Evolutionary conservation across 1,284 basidiomycete genomes (phyloP), one percentile per base, ranked within the genome.

Genomic region (Coniferiporia weirii): DNA sequence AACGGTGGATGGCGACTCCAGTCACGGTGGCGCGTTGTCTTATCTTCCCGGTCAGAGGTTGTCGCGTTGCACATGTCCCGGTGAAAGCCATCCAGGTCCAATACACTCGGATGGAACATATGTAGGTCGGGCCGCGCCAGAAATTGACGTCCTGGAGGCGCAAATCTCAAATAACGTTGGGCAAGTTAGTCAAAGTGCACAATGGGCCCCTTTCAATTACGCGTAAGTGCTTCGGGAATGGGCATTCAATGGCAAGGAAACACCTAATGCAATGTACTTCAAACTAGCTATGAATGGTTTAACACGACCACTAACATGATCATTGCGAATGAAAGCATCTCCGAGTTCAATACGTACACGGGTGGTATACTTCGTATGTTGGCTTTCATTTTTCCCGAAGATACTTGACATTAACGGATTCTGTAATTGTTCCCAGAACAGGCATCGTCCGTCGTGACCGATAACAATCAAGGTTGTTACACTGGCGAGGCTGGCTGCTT

Each of bases 51-150:
- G 81, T 1, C 73, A 74, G 60, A 66, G 70, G 46, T 65, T 75
- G 9, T 83, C 81, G 1, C 70, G 79, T 0, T 87, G 84, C 69
- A 84, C 84, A 0, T 87, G 84, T 64, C 64, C 73, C 0, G 73
- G 73, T 20, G 76, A 80, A 61, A 68, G 68, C 12, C 84, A 87
- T 63, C 84, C 84, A 0, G 84, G 84, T 3, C 84, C 84, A 15
- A 69, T 69, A 43, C 73, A 75, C 60, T 54, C 65, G 19, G 78
- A 81, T 63, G 82, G 82, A 15, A 73, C 76, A 0, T 83, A 75
- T 62, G 75, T 79, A 10, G 84, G 83, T 15, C 71, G 82, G 43
- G 69, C 75, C 8, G 80, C 81, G 52, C 72, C 77, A 7, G 69
- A 79, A 48, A 79, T 79, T n/a, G 80, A 81, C 68, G 75, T 81